Percentiles rank a stretch among this genome's conserved stretches.
Evolutionary conservation across 73 alveolate species (phyloP).

Genomic region (Tetrahymena borealis): DNA sequence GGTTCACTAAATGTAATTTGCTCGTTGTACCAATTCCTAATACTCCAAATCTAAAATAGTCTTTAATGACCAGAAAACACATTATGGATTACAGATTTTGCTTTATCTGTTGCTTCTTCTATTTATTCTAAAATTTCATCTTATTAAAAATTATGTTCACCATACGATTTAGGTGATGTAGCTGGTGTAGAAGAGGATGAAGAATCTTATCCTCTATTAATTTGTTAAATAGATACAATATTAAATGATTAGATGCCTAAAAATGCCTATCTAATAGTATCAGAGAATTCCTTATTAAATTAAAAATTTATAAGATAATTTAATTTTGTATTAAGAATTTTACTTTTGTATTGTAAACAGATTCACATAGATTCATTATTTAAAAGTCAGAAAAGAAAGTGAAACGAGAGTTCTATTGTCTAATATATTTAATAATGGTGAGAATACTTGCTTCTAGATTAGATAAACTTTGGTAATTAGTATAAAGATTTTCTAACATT

Average conservation of each 20-base stretch:
- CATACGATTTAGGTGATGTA: neutral
- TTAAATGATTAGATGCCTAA: neutral
- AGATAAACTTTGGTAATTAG: neutral
- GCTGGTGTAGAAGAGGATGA: neutral
- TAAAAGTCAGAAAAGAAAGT: neutral
- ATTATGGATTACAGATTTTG: neutral
- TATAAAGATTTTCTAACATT: neutral
- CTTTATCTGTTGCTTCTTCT: neutral
- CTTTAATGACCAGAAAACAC: neutral
- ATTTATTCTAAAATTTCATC: neutral
- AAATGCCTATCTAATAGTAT: neutral
- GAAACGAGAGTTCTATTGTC: neutral
- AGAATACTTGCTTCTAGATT: neutral
- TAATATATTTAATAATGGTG: neutral
- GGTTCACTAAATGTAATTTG: neutral
- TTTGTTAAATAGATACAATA: neutral
- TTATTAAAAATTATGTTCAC: neutral
- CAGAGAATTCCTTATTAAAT: neutral
- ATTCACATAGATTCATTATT: neutral
- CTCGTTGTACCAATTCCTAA: neutral
- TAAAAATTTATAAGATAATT: neutral
- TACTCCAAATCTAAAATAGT: neutral
- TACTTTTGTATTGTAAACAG: neutral
- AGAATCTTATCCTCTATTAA: neutral
- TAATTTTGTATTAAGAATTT: too few relatives aligned